These are phyloP conservation scores for Trichoderma erinaceum DNA, from an alignment of 495 filamentous ascomycete genomes.

Conservation along the genomic window DNA sequence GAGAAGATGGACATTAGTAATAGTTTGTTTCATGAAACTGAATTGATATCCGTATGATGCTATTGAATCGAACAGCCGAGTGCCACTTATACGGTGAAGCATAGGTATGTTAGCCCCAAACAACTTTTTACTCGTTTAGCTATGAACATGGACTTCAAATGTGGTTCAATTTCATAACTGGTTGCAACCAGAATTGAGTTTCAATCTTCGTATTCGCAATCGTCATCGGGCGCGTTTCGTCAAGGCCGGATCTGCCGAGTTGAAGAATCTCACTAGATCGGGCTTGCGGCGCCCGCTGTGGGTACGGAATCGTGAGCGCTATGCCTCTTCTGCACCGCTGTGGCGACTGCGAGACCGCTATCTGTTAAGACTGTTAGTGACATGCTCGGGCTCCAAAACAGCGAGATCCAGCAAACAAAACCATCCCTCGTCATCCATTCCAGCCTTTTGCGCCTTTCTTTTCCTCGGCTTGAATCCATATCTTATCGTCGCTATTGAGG, in stretches of 20 bases:
- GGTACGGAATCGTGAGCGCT: not conserved
- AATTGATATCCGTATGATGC: too few species aligned
- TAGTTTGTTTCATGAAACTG: not conserved
- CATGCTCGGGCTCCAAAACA: not conserved
- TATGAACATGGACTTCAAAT: too few species aligned
- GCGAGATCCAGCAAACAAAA: not conserved
- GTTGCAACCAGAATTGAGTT: not conserved
- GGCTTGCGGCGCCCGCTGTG: not conserved
- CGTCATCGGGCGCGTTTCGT: not conserved
- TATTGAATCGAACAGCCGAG: too few species aligned
- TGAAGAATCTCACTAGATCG: not conserved
- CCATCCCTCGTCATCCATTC: not conserved
- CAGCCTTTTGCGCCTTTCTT: not conserved
- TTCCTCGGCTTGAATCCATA: not conserved
- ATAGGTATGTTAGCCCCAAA: too few species aligned
- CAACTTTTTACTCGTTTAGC: too few species aligned
- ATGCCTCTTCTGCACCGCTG: not conserved
- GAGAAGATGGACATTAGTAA: not conserved
- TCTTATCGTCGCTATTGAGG: not conserved
- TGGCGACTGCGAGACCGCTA: constrained; percentile 4
- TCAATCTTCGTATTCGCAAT: not conserved
- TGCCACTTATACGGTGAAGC: too few species aligned
- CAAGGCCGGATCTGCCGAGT: too few species aligned
- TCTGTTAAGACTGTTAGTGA: not conserved
- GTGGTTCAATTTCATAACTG: too few species aligned